Percentiles rank a stretch among this genome's conserved stretches.
phyloP scores from a whole-genome alignment of 1,284 basidiomycete genomes.

The Rhizoctonia solani region DNA sequence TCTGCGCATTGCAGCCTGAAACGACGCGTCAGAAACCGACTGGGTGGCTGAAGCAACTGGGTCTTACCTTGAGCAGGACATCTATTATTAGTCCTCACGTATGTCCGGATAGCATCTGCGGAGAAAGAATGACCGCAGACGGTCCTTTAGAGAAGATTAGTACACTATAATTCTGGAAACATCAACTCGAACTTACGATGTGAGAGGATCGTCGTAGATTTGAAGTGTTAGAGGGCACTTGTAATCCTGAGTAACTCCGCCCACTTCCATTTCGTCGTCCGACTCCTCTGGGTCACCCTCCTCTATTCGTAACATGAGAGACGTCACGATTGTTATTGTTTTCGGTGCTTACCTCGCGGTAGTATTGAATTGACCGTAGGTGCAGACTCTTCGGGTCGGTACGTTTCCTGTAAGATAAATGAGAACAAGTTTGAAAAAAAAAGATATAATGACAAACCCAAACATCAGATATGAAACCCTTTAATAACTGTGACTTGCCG shows the following conservation, averaged over 20 bases:
- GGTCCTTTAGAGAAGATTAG: slow-evolving; percentile 48
- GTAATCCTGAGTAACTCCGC: slow-evolving; percentile 78
- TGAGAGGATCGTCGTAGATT: slow-evolving; percentile 67
- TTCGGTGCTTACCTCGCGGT: slow-evolving; percentile 57
- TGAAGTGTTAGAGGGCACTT: slow-evolving; percentile 77
- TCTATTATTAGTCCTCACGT: slow-evolving; percentile 48
- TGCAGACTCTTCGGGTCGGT: slow-evolving; percentile 66
- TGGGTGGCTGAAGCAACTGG: background rate
- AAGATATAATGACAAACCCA: slow-evolving; percentile 57
- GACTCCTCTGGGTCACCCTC: slow-evolving; percentile 71
- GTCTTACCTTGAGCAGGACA: slow-evolving; percentile 72
- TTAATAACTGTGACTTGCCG: slow-evolving; percentile 63
- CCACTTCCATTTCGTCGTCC: slow-evolving; percentile 79
- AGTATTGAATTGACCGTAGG: slow-evolving; percentile 78
- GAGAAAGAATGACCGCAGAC: slow-evolving; percentile 77
- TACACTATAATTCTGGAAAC: slow-evolving; percentile 2
- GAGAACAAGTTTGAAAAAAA: background rate
- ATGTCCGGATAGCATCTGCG: slow-evolving; percentile 59
- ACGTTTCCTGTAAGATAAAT: slow-evolving; percentile 57
- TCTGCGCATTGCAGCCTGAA: slow-evolving; percentile 51
- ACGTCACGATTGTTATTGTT: background rate
- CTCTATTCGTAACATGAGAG: slow-evolving; percentile 50
- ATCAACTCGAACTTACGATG: slow-evolving; percentile 59
- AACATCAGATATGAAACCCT: slow-evolving; percentile 64
- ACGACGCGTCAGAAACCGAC: background rate